Base-by-base conservation (phyloP, 2,329 filamentous ascomycete species). In the Sporothrix globosa region DNA sequence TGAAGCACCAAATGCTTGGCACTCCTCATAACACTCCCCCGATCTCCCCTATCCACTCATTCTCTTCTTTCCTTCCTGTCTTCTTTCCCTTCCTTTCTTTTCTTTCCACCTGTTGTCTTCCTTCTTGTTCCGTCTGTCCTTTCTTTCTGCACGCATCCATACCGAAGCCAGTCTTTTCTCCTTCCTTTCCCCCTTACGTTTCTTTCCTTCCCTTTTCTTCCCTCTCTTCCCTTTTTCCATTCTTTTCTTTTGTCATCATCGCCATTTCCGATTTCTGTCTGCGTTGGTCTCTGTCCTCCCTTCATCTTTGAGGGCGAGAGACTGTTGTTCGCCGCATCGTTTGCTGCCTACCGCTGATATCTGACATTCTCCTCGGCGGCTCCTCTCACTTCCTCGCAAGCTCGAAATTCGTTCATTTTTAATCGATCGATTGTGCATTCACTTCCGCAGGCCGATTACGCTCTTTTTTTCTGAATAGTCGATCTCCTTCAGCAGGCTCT, bases 401-500 rank as follows among this genome's bases (percentile, higher is more conserved):
- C 46, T 21, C 54, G 56, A 39, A 39, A 46, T 24, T 10, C 53
- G 39, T 46, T 69, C 48, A 3, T 60, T 60, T 34, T 52, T 48
- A 17, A 60, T 14, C 56, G n/a, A 63, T 65, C 48, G 21, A 63
- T 56, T 54, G 68, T 54, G 30, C 46, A 65, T 41, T 30, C 48
- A 21, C 10, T 30, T 69, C 70, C 70, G 70, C 70, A 39, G 70
- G 70, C 53, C 74, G 75, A 60, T 71, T 72, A 60, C 63, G 60
- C 46, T 68, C 58, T 50, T 69, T 71, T 71, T 30, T 53, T 30
- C 24, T 44, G 14, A 54, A 54, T 21, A 48, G 34, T 65, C 60
- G 44, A 66, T 69, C 14, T 30, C 76, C 75, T 85, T 86, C 84
- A 86, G 84, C 84, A 82, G 84, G 84, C 80, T 85, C 84, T 86